Conservation (phyloP, 2,329 filamentous ascomycete species). For the Clonostachys sp. region DNA sequence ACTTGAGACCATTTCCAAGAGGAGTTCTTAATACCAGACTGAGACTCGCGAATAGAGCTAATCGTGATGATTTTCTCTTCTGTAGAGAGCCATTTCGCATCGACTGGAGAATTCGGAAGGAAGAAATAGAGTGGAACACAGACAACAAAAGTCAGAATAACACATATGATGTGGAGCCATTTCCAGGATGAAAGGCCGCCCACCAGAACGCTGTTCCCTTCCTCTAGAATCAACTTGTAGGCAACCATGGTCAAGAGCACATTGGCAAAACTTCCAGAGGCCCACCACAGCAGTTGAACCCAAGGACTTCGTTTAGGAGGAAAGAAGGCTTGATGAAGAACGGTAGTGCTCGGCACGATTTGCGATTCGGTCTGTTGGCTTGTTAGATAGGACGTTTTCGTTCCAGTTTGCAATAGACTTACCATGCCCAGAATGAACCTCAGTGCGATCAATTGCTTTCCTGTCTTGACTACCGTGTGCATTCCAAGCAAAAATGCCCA, state of each 20-base stretch:
- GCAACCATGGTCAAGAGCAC: slow-evolving; percentile 18
- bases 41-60: slow-evolving; percentile 46
- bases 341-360: slow-evolving; percentile 16
- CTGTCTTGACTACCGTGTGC: slow-evolving; percentile 12
- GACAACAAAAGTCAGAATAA: neutral
- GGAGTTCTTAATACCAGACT: slow-evolving; percentile 39
- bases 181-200: slow-evolving; percentile 14
- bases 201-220: slow-evolving; percentile 5
- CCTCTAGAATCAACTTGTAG: slow-evolving; percentile 15
- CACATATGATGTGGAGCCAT: slow-evolving; percentile 1
- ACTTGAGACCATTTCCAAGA: slow-evolving; percentile 14
- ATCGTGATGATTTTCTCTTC: slow-evolving; percentile 46
- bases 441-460: slow-evolving; percentile 11
- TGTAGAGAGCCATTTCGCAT: slow-evolving; percentile 44
- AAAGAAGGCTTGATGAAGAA: slow-evolving; percentile 18
- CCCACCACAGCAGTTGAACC: slow-evolving; percentile 20
- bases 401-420: neutral
- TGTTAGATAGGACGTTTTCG: neutral
- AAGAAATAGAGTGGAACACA: slow-evolving; percentile 8
- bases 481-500: slow-evolving; percentile 14
- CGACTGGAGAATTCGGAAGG: slow-evolving; percentile 42
- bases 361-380: slow-evolving; percentile 14
- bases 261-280: slow-evolving; percentile 16
- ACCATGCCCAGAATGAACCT: slow-evolving; percentile 14
- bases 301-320: slow-evolving; percentile 18